These are phyloP conservation scores for Vigna nakashimae DNA, from an alignment of 306 rosid genomes.

Conservation along the genomic window DNA sequence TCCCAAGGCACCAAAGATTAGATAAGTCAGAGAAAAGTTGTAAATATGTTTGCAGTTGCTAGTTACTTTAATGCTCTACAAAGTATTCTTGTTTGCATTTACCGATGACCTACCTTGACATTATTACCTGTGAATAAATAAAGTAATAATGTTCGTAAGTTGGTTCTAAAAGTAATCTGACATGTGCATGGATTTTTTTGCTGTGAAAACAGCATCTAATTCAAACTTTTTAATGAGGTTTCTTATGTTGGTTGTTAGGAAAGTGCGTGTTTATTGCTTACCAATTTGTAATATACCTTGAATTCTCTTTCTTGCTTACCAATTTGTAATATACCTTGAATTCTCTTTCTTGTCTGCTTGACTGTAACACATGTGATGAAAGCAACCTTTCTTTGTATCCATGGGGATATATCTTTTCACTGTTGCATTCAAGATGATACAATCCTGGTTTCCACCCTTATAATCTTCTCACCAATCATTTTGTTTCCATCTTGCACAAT, in stretches of 20 bases:
- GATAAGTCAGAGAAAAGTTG: background rate
- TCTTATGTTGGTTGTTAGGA: background rate
- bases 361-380: background rate
- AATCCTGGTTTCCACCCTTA: background rate
- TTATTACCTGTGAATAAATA: background rate
- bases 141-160: background rate
- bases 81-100: constrained; percentile 4
- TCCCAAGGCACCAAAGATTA: background rate
- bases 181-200: background rate
- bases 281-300: background rate
- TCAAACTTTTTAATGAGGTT: constrained; percentile 13
- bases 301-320: background rate
- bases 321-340: background rate
- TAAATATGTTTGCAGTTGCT: constrained; percentile 13
- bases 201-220: background rate
- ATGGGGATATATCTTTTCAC: background rate
- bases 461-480: background rate
- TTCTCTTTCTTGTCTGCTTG: background rate
- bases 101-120: background rate
- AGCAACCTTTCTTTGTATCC: background rate
- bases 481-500: background rate
- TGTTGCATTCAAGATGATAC: background rate
- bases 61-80: background rate
- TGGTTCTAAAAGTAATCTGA: constrained; percentile 10
- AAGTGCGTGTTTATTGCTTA: background rate